These are phyloP conservation scores for Daldinia loculata DNA, from an alignment of 495 filamentous ascomycete species.

Conservation along the genomic window DNA sequence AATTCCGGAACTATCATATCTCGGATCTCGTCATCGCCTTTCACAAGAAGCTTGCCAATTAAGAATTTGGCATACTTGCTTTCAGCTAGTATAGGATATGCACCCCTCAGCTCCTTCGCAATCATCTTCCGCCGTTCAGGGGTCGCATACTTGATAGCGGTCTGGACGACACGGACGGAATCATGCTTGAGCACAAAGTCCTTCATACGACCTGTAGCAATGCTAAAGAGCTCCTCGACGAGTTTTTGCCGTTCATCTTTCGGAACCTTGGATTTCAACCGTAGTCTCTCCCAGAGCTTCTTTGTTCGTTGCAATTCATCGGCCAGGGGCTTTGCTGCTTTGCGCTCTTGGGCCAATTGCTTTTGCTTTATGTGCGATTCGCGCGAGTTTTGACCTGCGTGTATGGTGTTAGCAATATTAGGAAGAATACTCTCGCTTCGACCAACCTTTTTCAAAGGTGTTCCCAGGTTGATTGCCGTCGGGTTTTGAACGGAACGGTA, in stretches of 20 bases:
- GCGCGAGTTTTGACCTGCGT: constrained; percentile 65
- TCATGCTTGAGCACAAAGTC: constrained; percentile 99
- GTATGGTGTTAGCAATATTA: constrained; percentile 17
- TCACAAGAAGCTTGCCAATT: constrained; percentile 91
- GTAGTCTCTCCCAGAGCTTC: constrained; percentile 94
- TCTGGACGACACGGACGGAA: constrained; percentile 92
- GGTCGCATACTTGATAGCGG: constrained; percentile 93
- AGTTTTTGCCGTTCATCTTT: constrained; percentile 84
- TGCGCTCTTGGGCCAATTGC: constrained; percentile 84
- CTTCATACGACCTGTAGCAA: constrained; percentile 87
- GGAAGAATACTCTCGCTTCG: background rate
- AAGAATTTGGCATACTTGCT: constrained; percentile 97
- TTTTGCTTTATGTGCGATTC: constrained; percentile 95
- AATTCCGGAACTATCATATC: constrained; percentile 93
- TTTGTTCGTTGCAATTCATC: constrained; percentile 89
- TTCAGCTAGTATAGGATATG: constrained; percentile 84
- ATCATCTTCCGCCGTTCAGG: constrained; percentile 84
- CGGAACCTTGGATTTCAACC: constrained; percentile 89
- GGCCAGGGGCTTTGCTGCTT: constrained; percentile 89
- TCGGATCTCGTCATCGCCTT: constrained; percentile 83
- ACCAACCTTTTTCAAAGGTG: constrained; percentile 48
- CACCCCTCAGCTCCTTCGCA: constrained; percentile 84
- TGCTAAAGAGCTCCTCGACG: constrained; percentile 85
- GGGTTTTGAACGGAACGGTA: constrained; percentile 15
- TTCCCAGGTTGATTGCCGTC: constrained; percentile 40